Evolutionary conservation across 2,329 filamentous ascomycete species (phyloP).

Genomic region (Cryphonectria nitschkei): DNA sequence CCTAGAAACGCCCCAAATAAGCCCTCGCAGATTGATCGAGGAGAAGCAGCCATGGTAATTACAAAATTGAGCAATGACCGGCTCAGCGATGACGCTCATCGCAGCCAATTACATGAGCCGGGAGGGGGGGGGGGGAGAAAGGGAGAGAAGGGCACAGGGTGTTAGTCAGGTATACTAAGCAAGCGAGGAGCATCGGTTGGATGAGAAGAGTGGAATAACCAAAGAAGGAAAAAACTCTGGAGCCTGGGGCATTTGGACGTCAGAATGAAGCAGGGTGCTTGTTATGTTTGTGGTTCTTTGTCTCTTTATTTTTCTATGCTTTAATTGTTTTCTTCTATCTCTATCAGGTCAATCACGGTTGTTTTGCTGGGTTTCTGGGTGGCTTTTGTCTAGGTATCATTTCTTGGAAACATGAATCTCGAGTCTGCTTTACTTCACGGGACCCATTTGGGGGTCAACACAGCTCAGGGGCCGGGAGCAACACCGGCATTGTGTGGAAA

Average conservation of each 20-base stretch:
- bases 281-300: conserved; percentile 16
- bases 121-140: not conserved
- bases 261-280: conserved; percentile 7
- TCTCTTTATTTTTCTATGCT: not conserved
- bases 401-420: not conserved
- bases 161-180: conserved; percentile 9
- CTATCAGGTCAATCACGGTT: conserved; percentile 8
- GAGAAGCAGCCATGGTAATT: conserved; percentile 15
- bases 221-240: not conserved
- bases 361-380: not conserved
- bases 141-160: not conserved
- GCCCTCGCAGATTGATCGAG: conserved; percentile 15
- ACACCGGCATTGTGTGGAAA: not conserved
- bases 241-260: not conserved
- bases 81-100: not conserved
- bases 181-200: conserved; percentile 16
- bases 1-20: not conserved
- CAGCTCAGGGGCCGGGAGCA: not conserved
- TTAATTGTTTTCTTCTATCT: conserved; percentile 9
- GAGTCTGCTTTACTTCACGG: conserved; percentile 2
- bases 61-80: not conserved
- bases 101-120: conserved; percentile 2
- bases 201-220: not conserved
- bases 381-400: conserved; percentile 2
- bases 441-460: not conserved